phyloP scores from a whole-genome alignment of 202 grass and related monocot species.

The Schoenoplectus triqueter region DNA sequence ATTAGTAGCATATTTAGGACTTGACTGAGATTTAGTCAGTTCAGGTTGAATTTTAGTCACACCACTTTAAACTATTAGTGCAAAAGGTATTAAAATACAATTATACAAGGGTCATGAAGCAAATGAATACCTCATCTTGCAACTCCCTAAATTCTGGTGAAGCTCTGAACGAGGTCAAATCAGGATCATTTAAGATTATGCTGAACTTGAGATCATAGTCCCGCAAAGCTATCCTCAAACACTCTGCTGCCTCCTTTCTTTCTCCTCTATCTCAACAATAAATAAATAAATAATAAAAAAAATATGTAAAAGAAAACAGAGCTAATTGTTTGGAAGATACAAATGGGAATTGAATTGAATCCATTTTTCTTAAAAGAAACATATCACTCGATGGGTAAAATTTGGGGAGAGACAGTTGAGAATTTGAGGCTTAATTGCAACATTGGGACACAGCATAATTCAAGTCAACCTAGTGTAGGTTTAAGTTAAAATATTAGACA shows the following conservation, averaged over 20 bases:
- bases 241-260: slow-evolving; percentile 73
- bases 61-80: background rate
- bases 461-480: background rate
- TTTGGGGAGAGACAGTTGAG: background rate
- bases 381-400: background rate
- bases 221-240: slow-evolving; percentile 77
- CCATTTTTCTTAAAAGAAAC: background rate
- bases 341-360: background rate
- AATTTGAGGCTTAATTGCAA: background rate
- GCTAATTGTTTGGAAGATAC: slow-evolving; percentile 5
- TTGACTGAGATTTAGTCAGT: background rate
- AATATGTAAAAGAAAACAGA: slow-evolving; percentile 18
- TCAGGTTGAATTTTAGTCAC: background rate
- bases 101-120: slow-evolving; percentile 5
- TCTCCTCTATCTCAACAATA: slow-evolving; percentile 78
- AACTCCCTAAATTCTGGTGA: slow-evolving; percentile 87
- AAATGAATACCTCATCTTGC: slow-evolving; percentile 76
- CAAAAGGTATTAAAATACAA: background rate
- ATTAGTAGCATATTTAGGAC: background rate
- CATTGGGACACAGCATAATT: background rate
- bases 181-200: slow-evolving; percentile 89
- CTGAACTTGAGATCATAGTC: slow-evolving; percentile 95
- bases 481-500: slow-evolving; percentile 19
- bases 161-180: slow-evolving; percentile 83
- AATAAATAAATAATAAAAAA: slow-evolving; percentile 39